Base-by-base conservation (phyloP, 164 flowering plant genomes). In the Brasenia schreberi region DNA sequence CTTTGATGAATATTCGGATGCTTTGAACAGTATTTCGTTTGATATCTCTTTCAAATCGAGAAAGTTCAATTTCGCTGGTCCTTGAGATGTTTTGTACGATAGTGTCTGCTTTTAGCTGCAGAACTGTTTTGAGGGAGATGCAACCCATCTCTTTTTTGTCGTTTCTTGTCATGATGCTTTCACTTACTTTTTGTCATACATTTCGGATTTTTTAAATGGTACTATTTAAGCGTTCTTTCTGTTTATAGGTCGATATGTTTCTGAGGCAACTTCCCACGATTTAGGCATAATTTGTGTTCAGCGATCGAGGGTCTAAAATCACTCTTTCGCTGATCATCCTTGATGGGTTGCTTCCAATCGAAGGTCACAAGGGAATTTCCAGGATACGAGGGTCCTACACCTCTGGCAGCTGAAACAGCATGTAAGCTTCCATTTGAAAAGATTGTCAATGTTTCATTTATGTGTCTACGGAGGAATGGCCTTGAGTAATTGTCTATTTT, bases 261-360 rank as follows among this genome's bases (percentile, higher is more conserved):
- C 71, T 75, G 76, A 69, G 78, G 77, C 65, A 67, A 67, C 67
- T 72, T 73, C 70, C 77, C 66, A 78, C 72, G 77, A 82, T 75
- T 66, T 76, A 76, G 79, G 79, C 74, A 64, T 64, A 44, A 65
- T 69, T 72, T 74, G 62, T 62, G 70, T 64, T 42, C 74, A 64
- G 65, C 19, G 66, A 64, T 65, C 58, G 66, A 69, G 70, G 73
- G 75, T 45, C 12, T 45, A 7, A 4, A 45, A 12, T 45, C 53
- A 1, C 53, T 45, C 12, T 7, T 45, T 4, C 7, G 53, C 7
- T 7, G 53, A 45, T 45, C 53, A 7, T 45, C 11, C 53, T 45
- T 23, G 81, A 94, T 94, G 98, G 97, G 98, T 79, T 94, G 98
- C 70, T 82, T 84, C 72, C 76, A 71, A 7, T 94, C 98, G 18